A percentile compares a stretch with the other conserved stretches of the same genome.
Conservation (phyloP, 805 yeast genomes). For the Barnettozyma salicaria region DNA sequence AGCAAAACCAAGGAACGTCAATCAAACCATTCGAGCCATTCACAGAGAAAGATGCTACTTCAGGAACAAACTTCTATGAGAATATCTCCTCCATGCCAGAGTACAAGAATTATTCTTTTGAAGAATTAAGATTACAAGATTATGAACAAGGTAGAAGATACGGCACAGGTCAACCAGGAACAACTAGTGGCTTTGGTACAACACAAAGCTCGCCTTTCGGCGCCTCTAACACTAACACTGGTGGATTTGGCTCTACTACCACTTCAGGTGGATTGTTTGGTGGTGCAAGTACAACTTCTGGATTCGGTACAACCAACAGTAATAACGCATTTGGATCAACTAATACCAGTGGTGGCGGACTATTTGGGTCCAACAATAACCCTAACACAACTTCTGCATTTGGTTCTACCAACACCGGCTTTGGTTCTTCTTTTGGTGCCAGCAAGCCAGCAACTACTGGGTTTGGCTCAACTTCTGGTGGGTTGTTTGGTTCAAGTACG, state of each 20-base stretch:
- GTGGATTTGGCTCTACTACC: slow-evolving; percentile 29
- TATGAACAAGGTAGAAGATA: slow-evolving; percentile 65
- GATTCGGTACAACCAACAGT: slow-evolving; percentile 28
- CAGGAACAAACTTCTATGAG: slow-evolving; percentile 57
- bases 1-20: slow-evolving; percentile 59
- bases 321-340: slow-evolving; percentile 15
- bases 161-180: slow-evolving; percentile 37
- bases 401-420: slow-evolving; percentile 20
- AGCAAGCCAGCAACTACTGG: slow-evolving; percentile 21
- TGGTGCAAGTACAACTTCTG: no score
- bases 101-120: slow-evolving; percentile 72
- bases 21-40: slow-evolving; percentile 61
- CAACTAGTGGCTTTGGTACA: slow-evolving; percentile 33
- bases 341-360: slow-evolving; percentile 18
- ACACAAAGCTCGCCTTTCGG: slow-evolving; percentile 32
- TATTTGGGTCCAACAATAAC: slow-evolving; percentile 29
- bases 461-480: slow-evolving; percentile 29
- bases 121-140: slow-evolving; percentile 86
- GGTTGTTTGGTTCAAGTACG: slow-evolving; percentile 25
- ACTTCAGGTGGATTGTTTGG: slow-evolving; percentile 31
- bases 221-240: slow-evolving; percentile 21
- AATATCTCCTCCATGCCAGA: slow-evolving; percentile 87
- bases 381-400: slow-evolving; percentile 22
- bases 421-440: slow-evolving; percentile 28
- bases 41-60: slow-evolving; percentile 66